Conservation (phyloP, 768 basidiomycete species). For the Artomyces pyxidatus region DNA sequence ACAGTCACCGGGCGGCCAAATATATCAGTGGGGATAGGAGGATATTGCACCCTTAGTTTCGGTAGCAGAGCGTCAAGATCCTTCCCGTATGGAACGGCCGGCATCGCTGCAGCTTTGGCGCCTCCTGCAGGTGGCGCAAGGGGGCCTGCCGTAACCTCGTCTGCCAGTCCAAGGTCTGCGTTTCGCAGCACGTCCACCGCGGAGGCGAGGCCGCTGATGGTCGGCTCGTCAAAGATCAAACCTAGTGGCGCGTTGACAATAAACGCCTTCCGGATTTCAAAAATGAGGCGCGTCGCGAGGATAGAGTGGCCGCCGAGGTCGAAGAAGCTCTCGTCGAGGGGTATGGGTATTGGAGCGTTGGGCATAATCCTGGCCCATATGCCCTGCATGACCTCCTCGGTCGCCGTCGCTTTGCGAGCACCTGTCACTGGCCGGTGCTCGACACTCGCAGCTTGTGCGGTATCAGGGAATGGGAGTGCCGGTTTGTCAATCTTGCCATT, state of each 20-base stretch:
- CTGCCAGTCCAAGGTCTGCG: slow-evolving; percentile 70
- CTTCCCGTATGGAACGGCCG: slow-evolving; percentile 37
- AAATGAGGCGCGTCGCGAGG: slow-evolving; percentile 92
- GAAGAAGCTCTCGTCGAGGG: slow-evolving; percentile 92
- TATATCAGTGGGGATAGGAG: slow-evolving; percentile 51
- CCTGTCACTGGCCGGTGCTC: slow-evolving; percentile 29
- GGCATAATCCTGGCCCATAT: slow-evolving; percentile 84
- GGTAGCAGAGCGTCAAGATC: slow-evolving; percentile 63
- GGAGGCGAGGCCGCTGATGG: slow-evolving; percentile 65
- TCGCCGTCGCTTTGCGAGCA: slow-evolving; percentile 43
- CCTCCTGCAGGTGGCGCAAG: background rate
- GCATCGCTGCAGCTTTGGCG: background rate
- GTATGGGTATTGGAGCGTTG: slow-evolving; percentile 66
- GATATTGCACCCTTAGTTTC: slow-evolving; percentile 53
- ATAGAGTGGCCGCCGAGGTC: slow-evolving; percentile 98
- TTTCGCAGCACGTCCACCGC: slow-evolving; percentile 71
- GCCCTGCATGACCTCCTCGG: slow-evolving; percentile 71
- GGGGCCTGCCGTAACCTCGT: slow-evolving; percentile 22
- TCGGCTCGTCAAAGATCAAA: slow-evolving; percentile 86
- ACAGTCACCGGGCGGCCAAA: slow-evolving; percentile 21
- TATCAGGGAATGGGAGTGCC: slow-evolving; percentile 96
- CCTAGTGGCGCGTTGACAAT: slow-evolving; percentile 87
- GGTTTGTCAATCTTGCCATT: slow-evolving; percentile 99
- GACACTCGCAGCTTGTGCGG: slow-evolving; percentile 52
- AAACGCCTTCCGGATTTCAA: slow-evolving; percentile 91